These are phyloP conservation scores for Sporothrix inflata DNA, from an alignment of 2,329 filamentous ascomycete species.

Conservation along the genomic window DNA sequence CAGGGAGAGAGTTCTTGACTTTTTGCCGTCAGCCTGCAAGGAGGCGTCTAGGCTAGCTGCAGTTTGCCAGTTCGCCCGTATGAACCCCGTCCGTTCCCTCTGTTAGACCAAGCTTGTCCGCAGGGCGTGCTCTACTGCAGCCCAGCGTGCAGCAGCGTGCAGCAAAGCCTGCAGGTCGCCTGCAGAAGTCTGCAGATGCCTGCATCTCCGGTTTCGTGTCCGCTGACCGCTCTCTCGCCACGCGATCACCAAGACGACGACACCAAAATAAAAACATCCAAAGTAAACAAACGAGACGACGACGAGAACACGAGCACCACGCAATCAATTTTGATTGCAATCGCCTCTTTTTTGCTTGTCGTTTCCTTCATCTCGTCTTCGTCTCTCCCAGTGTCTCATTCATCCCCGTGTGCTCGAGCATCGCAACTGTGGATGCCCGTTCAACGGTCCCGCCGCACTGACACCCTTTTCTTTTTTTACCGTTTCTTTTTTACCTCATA, in stretches of 20 bases:
- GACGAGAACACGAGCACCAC: not conserved
- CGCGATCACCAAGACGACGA: conserved; percentile 30
- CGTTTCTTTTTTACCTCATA: not conserved
- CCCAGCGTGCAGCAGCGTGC: not conserved
- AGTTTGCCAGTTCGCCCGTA: not conserved
- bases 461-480: not conserved
- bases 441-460: not conserved
- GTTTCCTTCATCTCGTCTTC: not conserved
- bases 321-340: conserved; percentile 13
- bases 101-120: not conserved
- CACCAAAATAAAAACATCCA: conserved; percentile 4
- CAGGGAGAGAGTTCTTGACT: not conserved
- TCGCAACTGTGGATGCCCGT: not conserved
- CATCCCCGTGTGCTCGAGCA: conserved; percentile 27
- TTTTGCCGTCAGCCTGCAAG: not conserved
- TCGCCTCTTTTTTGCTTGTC: not conserved
- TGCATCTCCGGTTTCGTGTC: conserved; percentile 11
- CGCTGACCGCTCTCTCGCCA: conserved; percentile 18
- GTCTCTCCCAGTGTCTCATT: not conserved
- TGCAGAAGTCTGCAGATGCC: conserved; percentile 17
- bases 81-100: not conserved
- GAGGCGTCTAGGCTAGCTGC: not conserved
- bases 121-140: not conserved
- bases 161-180: not conserved
- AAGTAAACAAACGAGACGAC: conserved; percentile 16